Base-by-base conservation (phyloP, 345 rosid species). In the Gossypium herbaceum region DNA sequence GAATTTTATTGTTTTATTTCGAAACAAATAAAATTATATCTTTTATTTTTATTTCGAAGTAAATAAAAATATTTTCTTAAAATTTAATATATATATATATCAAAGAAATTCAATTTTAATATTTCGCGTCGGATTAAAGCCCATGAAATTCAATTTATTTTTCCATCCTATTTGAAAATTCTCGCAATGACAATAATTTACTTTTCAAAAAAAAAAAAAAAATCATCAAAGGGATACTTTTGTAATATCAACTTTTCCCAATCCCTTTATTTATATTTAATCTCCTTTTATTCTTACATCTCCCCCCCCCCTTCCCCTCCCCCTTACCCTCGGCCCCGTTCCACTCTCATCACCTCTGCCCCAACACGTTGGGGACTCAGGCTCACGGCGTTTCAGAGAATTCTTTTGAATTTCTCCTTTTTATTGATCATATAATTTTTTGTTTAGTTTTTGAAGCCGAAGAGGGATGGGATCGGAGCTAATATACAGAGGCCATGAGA, bases 401-500 rank as follows among this genome's bases (percentile, higher is more conserved):
- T 80, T 41, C 51, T 19, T 13, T 17, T 9, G 72, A 34, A 25
- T 10, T 61, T 58, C 19, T 11, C 7, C 69, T 43, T 29, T 44
- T 62, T 34, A 34, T 60, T 19, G 11, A 48, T 58, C 72, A 72
- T 60, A 12, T 44, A 34, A 44, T 15, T 45, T 34, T 12, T 34
- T n/a, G 15, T n/a, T 17, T 47, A 41, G 24, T 45, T 62, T 43
- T 16, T 27, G 16, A 24, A 67, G 22, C 24, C 5, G 43, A 68
- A 76, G 76, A 65, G 47, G 45, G 74, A 92, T 92, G 97, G 91
- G 80, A 56, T 90, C 98, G 12, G 98, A 90, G 90, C 89, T 93
- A 71, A 90, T 85, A 43, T 87, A 81, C 85, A 84, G 99, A 76
- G 85, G 99, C 44, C 98, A 91, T 78, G 99, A 90, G 74, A 50